phyloP scores from a whole-genome alignment of 1,139 yeast genomes.

The Scheffersomyces cryptocercus region DNA sequence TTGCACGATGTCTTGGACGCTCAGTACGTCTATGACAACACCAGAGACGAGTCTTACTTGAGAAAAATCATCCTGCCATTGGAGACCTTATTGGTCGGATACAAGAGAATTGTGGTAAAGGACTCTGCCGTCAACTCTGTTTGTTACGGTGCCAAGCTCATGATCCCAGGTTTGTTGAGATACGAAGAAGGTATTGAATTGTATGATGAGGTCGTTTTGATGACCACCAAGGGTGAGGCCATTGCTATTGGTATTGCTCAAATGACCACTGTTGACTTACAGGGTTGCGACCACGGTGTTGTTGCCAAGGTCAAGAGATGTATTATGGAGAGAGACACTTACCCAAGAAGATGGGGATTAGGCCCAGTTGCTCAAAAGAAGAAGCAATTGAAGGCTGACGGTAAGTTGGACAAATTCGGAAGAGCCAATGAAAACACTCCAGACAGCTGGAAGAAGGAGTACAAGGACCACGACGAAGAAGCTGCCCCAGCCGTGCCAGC shows the following conservation, averaged over 20 bases:
- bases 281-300: constrained; percentile 96
- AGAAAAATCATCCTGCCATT: constrained; percentile 94
- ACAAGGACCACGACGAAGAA: constrained; percentile 76
- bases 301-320: constrained; percentile 99
- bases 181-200: constrained; percentile 97
- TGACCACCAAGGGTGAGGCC: constrained; percentile 99
- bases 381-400: constrained; percentile 96
- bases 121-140: constrained; percentile 98
- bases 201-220: constrained; percentile 95
- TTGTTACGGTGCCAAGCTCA: constrained; percentile 97
- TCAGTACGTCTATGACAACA: constrained; percentile 95
- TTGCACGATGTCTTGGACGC: constrained; percentile 97
- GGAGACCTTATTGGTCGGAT: constrained; percentile 89
- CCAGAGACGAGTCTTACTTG: constrained; percentile 93
- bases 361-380: constrained; percentile 99
- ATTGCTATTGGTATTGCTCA: constrained; percentile 98
- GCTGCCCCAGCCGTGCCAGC: constrained; percentile 56
- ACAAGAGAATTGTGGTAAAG: constrained; percentile 96
- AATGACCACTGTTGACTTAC: constrained; percentile 97
- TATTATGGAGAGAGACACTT: constrained; percentile 98
- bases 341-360: constrained; percentile 99
- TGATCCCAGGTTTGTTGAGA: constrained; percentile 98
- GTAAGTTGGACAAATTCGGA: constrained; percentile 95
- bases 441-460: constrained; percentile 83
- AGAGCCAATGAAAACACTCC: constrained; percentile 94